Percentiles rank a stretch among this genome's conserved stretches.
Conservation (phyloP, 2,329 filamentous ascomycete genomes). For the Epichloe hybrida region DNA sequence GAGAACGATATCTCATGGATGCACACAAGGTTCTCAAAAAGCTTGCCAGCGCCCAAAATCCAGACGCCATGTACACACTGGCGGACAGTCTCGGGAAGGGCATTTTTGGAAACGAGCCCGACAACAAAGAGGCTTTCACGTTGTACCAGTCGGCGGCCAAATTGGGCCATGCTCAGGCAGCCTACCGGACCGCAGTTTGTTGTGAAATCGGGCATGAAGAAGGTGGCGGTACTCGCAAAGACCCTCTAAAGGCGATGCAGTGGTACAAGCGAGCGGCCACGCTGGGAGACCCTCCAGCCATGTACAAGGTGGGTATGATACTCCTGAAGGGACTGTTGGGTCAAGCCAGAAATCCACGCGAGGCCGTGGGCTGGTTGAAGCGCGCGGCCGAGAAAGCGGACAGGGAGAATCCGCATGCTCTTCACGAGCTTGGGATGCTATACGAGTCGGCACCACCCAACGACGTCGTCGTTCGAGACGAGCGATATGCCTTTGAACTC, state of each 20-base stretch:
- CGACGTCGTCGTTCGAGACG: constrained; percentile 67
- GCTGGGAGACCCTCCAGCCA: constrained; percentile 79
- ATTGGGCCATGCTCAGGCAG: constrained; percentile 68
- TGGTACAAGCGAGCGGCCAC: constrained; percentile 94
- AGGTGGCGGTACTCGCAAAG: constrained; percentile 80
- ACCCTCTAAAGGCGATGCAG: constrained; percentile 87
- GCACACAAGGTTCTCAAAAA: constrained; percentile 89
- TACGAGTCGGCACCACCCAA: constrained; percentile 52
- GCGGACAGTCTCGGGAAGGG: constrained; percentile 84
- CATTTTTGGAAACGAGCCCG: constrained; percentile 60
- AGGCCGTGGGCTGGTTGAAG: constrained; percentile 87
- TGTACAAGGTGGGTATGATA: constrained; percentile 99
- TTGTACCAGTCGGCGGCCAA: constrained; percentile 93
- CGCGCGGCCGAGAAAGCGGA: constrained; percentile 82
- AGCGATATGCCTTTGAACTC: constrained; percentile 64
- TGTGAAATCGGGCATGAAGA: constrained; percentile 94
- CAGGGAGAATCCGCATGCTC: constrained; percentile 79
- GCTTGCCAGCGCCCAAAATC: constrained; percentile 56
- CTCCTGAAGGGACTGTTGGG: constrained; percentile 86
- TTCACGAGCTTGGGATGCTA: constrained; percentile 70
- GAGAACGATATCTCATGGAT: constrained; percentile 74
- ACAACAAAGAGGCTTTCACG: constrained; percentile 84
- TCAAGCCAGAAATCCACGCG: constrained; percentile 66
- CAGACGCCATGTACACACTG: constrained; percentile 85
- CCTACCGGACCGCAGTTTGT: constrained; percentile 91